Conservation (phyloP, 2,329 filamentous ascomycete genomes). For the Colletotrichum destructivum region DNA sequence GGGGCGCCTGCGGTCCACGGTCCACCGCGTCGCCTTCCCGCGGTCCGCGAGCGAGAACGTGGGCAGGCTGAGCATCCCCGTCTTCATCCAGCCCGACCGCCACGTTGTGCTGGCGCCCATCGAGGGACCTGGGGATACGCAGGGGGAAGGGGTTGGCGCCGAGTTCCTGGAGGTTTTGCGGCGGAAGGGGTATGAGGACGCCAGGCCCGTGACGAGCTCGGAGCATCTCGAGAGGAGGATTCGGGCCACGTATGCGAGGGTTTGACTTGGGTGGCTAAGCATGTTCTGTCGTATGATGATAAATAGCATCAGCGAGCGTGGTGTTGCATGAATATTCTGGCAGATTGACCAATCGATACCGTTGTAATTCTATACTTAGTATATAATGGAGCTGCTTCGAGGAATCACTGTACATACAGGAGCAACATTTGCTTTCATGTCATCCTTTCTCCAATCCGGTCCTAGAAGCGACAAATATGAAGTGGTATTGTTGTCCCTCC, state of each 20-base stretch:
- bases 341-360: too few species aligned
- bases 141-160: background rate
- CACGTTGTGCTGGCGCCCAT: constrained; percentile 39
- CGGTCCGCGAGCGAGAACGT: constrained; percentile 39
- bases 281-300: too few species aligned
- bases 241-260: constrained; percentile 34
- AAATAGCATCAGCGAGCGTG: too few species aligned
- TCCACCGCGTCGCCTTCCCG: constrained; percentile 88
- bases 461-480: background rate
- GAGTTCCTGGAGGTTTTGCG: constrained; percentile 40
- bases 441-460: too few species aligned
- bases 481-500: background rate
- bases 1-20: constrained; percentile 86
- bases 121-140: background rate
- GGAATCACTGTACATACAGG: too few species aligned
- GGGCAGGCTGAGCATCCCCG: constrained; percentile 38
- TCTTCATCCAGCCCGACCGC: constrained; percentile 42
- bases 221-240: constrained; percentile 40
- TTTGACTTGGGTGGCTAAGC: background rate
- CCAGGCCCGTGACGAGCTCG: constrained; percentile 36
- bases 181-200: constrained; percentile 38
- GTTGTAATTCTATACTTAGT: too few species aligned
- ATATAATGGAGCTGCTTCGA: too few species aligned
- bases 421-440: too few species aligned
- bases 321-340: too few species aligned